A percentile compares a stretch with the other conserved stretches of the same genome.
These are phyloP conservation scores for Leucaena leucocephala DNA, from an alignment of 306 rosid species.

Conservation along the genomic window DNA sequence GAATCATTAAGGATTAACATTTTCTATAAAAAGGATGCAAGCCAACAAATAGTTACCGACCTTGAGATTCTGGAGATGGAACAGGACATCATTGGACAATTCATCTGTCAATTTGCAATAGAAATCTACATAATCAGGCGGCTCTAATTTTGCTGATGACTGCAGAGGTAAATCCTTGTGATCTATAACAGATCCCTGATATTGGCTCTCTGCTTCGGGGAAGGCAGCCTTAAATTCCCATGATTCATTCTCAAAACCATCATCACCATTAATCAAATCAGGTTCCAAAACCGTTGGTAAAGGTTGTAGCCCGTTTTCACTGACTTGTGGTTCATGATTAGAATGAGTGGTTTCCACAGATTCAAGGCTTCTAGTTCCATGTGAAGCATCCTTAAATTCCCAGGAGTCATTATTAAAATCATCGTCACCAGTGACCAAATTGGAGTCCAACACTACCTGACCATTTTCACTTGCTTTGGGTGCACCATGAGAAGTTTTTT, in stretches of 20 bases:
- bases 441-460: slow-evolving; percentile 43
- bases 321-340: slow-evolving; percentile 45
- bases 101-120: slow-evolving; percentile 72
- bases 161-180: slow-evolving; percentile 41
- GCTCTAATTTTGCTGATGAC: slow-evolving; percentile 45
- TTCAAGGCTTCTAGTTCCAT: slow-evolving; percentile 45
- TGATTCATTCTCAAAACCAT: slow-evolving; percentile 71
- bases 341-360: slow-evolving; percentile 46
- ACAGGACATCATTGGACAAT: slow-evolving; percentile 48
- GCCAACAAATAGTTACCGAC: slow-evolving; percentile 44
- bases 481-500: slow-evolving; percentile 44
- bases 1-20: slow-evolving; percentile 23
- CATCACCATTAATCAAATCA: slow-evolving; percentile 45
- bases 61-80: slow-evolving; percentile 68
- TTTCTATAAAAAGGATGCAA: slow-evolving; percentile 32
- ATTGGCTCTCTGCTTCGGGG: slow-evolving; percentile 34
- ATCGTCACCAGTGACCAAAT: slow-evolving; percentile 44
- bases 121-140: slow-evolving; percentile 58
- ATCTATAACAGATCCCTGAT: slow-evolving; percentile 37
- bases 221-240: slow-evolving; percentile 82
- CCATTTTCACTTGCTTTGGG: slow-evolving; percentile 54
- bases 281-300: slow-evolving; percentile 40
- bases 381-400: slow-evolving; percentile 75
- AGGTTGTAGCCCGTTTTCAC: slow-evolving; percentile 50
- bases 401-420: slow-evolving; percentile 70